Percentiles rank a stretch among this genome's conserved stretches.
These are phyloP conservation scores for Tetradesmus lagerheimii DNA, from an alignment of 139 green algal species.

Conservation along the genomic window DNA sequence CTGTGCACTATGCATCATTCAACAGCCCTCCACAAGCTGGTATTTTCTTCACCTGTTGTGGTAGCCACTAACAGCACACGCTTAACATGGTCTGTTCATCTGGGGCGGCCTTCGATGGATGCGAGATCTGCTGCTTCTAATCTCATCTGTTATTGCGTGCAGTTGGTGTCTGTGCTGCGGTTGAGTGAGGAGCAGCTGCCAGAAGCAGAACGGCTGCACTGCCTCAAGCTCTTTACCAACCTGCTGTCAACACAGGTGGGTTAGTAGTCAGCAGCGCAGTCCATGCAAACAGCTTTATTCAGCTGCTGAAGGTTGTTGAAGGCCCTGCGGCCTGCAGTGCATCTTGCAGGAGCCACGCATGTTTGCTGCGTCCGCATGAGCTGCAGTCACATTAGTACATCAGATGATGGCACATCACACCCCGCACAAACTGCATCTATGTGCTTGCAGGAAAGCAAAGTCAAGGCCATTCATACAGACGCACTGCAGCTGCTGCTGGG, in stretches of 20 bases:
- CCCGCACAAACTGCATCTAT: background rate
- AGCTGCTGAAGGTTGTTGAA: too few species aligned
- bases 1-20: background rate
- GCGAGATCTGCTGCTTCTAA: background rate
- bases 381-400: too few species aligned
- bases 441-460: slow-evolving; percentile 23
- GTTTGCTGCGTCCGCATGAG: background rate
- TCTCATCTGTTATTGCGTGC: background rate
- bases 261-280: background rate
- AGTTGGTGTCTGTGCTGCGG: slow-evolving; percentile 16
- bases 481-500: background rate
- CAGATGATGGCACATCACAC: too few species aligned
- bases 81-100: too few species aligned
- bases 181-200: slow-evolving; percentile 17
- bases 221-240: slow-evolving; percentile 23
- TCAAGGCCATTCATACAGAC: slow-evolving; percentile 14
- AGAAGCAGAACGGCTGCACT: slow-evolving; percentile 10
- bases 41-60: background rate
- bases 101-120: background rate
- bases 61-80: too few species aligned
- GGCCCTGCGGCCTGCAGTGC: background rate
- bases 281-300: too few species aligned
- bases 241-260: slow-evolving; percentile 23
- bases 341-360: background rate
- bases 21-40: background rate